Percentiles rank a stretch among this genome's conserved stretches.
Evolutionary conservation across 768 basidiomycete species (phyloP).

Genomic region (Tremella fuciformis): DNA sequence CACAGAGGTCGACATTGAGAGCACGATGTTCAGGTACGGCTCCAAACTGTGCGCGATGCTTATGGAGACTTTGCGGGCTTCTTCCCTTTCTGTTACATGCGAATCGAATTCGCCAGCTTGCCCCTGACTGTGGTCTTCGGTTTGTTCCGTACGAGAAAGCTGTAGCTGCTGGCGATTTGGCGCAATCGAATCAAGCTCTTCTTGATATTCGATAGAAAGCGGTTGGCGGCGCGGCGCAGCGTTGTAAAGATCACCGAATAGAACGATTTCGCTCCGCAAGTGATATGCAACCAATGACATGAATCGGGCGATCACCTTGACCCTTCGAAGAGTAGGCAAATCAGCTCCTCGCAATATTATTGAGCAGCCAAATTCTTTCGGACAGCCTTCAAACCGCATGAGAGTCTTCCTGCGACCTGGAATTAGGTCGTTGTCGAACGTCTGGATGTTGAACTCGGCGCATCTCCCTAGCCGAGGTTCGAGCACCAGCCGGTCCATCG

Average conservation of each 20-base stretch:
- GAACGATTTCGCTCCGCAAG: constrained; percentile 74
- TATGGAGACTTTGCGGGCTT: constrained; percentile 53
- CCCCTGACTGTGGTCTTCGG: constrained; percentile 1
- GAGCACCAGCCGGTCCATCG: constrained; percentile 86
- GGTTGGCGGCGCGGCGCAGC: constrained; percentile 42
- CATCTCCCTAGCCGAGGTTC: constrained; percentile 90
- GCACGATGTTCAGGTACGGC: constrained; percentile 78
- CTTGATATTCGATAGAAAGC: constrained; percentile 25
- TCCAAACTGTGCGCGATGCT: constrained; percentile 78
- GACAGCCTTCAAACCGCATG: constrained; percentile 97
- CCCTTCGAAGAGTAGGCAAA: constrained; percentile 69
- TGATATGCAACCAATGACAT: constrained; percentile 89
- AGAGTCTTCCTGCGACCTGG: constrained; percentile 93
- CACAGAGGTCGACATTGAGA: constrained; percentile 89
- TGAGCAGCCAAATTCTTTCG: constrained; percentile 87
- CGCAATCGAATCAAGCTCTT: constrained; percentile 25
- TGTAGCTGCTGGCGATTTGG: constrained; percentile 50
- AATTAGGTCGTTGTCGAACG: constrained; percentile 89
- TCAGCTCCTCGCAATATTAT: constrained; percentile 86
- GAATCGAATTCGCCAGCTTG: constrained; percentile 3
- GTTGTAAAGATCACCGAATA: constrained; percentile 53
- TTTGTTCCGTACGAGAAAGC: constrained; percentile 47
- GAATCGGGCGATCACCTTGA: constrained; percentile 91
- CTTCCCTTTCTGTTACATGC: constrained; percentile 13
- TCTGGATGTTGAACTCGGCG: constrained; percentile 77